Conservation (phyloP, 495 filamentous ascomycete species). For the Tuber umbilicatum region DNA sequence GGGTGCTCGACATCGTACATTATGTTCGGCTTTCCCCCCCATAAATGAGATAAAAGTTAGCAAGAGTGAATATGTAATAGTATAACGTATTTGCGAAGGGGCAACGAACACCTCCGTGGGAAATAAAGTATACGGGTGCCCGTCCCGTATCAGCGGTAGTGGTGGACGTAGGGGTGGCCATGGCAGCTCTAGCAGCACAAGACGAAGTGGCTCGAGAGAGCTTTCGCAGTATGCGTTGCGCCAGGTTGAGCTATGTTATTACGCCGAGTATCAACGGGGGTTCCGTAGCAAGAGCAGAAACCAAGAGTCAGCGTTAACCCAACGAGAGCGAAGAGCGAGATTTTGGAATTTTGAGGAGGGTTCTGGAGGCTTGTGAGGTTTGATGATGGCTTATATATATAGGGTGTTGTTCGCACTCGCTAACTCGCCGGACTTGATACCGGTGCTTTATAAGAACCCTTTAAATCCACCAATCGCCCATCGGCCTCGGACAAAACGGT, state of each 20-base stretch:
- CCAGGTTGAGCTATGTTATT: background rate
- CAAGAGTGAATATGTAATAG: background rate
- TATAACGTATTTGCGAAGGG: background rate
- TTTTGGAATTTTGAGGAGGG: no score
- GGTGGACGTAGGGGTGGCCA: background rate
- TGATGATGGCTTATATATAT: background rate
- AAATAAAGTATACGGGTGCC: conserved; percentile 71
- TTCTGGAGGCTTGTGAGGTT: no score
- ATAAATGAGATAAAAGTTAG: conserved; percentile 9
- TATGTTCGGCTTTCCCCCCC: conserved; percentile 56
- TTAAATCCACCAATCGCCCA: no score
- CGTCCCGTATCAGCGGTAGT: conserved; percentile 18
- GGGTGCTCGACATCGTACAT: conserved; percentile 70
- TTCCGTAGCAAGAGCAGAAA: background rate
- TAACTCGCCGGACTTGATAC: background rate
- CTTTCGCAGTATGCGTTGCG: background rate
- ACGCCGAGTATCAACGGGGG: background rate
- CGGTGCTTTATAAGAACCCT: no score
- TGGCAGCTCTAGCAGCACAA: conserved; percentile 4
- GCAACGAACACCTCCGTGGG: conserved; percentile 64
- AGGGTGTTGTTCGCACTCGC: background rate
- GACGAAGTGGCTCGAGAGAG: background rate
- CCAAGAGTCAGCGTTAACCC: background rate
- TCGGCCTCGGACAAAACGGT: no score
- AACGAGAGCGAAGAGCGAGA: background rate